Evolutionary conservation across 2,329 filamentous ascomycete species (phyloP).

Genomic region (Apiospora marii): DNA sequence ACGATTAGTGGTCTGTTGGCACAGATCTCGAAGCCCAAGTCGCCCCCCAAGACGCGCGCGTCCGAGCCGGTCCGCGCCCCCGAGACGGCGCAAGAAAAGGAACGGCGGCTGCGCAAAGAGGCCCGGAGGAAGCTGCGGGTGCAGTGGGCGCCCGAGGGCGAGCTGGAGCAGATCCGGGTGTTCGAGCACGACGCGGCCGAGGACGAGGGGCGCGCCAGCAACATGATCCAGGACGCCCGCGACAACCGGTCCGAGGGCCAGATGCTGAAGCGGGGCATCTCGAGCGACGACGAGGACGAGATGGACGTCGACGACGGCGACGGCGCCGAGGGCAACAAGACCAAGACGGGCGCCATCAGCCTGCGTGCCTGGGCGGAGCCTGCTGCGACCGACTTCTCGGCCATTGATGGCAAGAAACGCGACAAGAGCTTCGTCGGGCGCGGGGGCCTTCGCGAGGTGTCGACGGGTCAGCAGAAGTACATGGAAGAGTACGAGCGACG

Average conservation of each 20-base stretch:
- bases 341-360: slow-evolving; percentile 54
- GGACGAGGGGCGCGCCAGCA: slow-evolving; percentile 71
- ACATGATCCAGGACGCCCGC: slow-evolving; percentile 74
- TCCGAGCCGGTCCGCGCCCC: slow-evolving; percentile 54
- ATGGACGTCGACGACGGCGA: slow-evolving; percentile 65
- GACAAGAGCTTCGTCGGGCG: slow-evolving; percentile 61
- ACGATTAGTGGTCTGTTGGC: slow-evolving; percentile 64
- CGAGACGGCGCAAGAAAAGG: slow-evolving; percentile 73
- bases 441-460: slow-evolving; percentile 59
- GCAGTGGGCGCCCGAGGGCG: slow-evolving; percentile 72
- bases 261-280: slow-evolving; percentile 63
- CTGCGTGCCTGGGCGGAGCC: slow-evolving; percentile 62
- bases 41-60: slow-evolving; percentile 50
- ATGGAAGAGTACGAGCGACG: slow-evolving; percentile 65
- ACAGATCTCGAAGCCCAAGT: slow-evolving; percentile 60
- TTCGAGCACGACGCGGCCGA: slow-evolving; percentile 78
- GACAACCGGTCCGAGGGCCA: slow-evolving; percentile 79
- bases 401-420: slow-evolving; percentile 54
- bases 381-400: slow-evolving; percentile 53
- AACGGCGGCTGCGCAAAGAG: slow-evolving; percentile 76
- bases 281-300: slow-evolving; percentile 67
- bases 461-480: slow-evolving; percentile 62
- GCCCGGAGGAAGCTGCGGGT: slow-evolving; percentile 74
- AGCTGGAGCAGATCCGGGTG: slow-evolving; percentile 70
- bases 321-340: slow-evolving; percentile 44